Base-by-base conservation (phyloP, 1,284 basidiomycete genomes). In the Hemileia vastatrix region DNA sequence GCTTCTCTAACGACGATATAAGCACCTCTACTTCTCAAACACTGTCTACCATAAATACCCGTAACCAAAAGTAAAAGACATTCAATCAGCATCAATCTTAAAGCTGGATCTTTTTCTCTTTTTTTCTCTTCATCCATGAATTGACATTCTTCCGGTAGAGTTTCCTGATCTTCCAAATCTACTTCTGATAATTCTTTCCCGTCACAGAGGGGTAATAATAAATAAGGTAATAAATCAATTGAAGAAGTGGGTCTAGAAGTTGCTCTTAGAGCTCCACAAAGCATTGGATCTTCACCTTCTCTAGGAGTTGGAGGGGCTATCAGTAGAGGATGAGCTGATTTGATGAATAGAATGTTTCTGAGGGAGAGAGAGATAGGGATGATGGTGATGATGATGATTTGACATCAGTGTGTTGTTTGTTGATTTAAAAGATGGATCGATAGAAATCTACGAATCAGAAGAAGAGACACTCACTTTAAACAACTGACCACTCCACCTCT, bases 101-200 rank as follows among this genome's bases (percentile, higher is more conserved):
- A 81, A 1, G 82, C 83, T 0, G 83, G 72, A 72, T 98, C 93
- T 4, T 80, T 76, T 73, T 98, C 94, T 44, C 94, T 84, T 65
- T 80, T 83, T 77, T 97, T 97, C 19, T 84, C 84, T 0, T 84
- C 81, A 0, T 88, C 87, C 1, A 96, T 82, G 77, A 97, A 87
- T 76, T 98, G 95, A 19, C 96, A 81, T 0, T 86, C 83, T 19
- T 84, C 79, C 0, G 88, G 91, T 0, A 98, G 80, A 54, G 84
- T 83, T 70, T 97, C 94, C 79, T 92, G 88, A 63, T 91, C 90
- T 86, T 94, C 75, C n/a, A n/a, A n/a, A n/a, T n/a, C n/a, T n/a
- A 75, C 67, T 47, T 71, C 67, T 21, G 66, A 60, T 50, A 75
- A 64, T 54, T 74, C 72, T 24, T 69, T n/a, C n/a, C n/a, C n/a